Evolutionary conservation across 768 basidiomycete species (phyloP).

Genomic region (Lactifluus piperatus): DNA sequence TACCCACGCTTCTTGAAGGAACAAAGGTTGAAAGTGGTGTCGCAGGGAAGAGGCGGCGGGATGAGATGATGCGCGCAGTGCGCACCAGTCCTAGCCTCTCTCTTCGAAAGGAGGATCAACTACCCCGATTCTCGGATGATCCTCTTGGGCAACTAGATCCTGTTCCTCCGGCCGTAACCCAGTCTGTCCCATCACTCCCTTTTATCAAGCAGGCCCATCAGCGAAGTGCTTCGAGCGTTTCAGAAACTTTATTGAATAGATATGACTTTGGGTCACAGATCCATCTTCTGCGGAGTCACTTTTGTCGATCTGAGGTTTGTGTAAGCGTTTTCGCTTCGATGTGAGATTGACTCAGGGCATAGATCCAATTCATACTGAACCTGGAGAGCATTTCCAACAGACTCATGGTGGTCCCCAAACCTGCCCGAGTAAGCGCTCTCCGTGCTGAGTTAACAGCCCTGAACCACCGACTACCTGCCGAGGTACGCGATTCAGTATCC

Average conservation of each 20-base stretch:
- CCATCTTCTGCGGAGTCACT: constrained; percentile 75
- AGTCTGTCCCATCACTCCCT: constrained; percentile 65
- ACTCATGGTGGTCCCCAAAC: constrained; percentile 84
- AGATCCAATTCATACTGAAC: constrained; percentile 81
- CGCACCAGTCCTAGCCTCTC: constrained; percentile 71
- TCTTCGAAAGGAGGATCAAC: constrained; percentile 42
- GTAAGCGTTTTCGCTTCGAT: background rate
- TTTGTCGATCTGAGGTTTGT: constrained; percentile 77
- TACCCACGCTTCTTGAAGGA: constrained; percentile 18
- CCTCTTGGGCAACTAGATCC: constrained; percentile 62
- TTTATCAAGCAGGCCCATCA: constrained; percentile 38
- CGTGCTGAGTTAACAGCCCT: constrained; percentile 91
- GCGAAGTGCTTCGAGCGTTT: constrained; percentile 35
- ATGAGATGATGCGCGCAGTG: constrained; percentile 46
- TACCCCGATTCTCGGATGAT: constrained; percentile 57
- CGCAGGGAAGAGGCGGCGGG: constrained; percentile 24
- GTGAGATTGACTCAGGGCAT: constrained; percentile 17
- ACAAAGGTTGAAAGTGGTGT: constrained; percentile 9
- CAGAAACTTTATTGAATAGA: constrained; percentile 52
- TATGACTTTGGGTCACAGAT: constrained; percentile 63
- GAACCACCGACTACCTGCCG: constrained; percentile 94
- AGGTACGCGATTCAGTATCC: constrained; percentile 41
- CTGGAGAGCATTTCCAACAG: constrained; percentile 92
- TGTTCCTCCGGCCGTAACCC: constrained; percentile 40
- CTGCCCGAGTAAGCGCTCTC: constrained; percentile 91